Percentiles rank a stretch among this genome's conserved stretches.
Conservation (phyloP, 345 rosid species). For the Citrus medica region DNA sequence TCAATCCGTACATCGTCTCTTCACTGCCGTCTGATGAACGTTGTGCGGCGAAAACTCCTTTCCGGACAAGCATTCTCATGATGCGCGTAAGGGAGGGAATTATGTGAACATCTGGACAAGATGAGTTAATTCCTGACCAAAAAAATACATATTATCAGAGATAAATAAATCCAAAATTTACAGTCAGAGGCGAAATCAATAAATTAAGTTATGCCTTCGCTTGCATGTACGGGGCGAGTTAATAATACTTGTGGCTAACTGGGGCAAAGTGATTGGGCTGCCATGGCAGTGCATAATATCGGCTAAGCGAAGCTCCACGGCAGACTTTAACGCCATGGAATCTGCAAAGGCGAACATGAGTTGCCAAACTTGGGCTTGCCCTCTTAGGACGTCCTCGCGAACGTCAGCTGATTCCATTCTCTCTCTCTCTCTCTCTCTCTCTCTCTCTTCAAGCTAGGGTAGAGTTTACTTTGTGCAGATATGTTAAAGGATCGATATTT, state of each 20-base stretch:
- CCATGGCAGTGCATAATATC: too few species aligned
- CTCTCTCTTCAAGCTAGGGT: too few species aligned
- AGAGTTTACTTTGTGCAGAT: too few species aligned
- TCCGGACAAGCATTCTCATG: slow-evolving; percentile 38
- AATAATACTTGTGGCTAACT: slow-evolving; percentile 20
- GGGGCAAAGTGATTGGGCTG: too few species aligned
- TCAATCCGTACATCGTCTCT: slow-evolving; percentile 13
- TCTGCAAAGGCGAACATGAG: slow-evolving; percentile 28
- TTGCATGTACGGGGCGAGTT: slow-evolving; percentile 4
- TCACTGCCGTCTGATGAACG: background rate
- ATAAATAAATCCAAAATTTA: too few species aligned
- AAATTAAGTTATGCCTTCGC: too few species aligned
- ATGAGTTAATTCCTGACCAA: background rate
- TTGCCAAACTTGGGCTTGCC: slow-evolving; percentile 13
- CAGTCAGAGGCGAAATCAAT: too few species aligned
- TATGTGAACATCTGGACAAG: background rate
- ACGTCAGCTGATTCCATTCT: slow-evolving; percentile 3
- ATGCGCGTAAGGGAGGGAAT: slow-evolving; percentile 16
- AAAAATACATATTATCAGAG: background rate
- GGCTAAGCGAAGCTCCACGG: too few species aligned
- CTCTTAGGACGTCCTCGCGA: slow-evolving; percentile 15
- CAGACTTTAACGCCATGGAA: slow-evolving; percentile 31
- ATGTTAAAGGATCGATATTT: too few species aligned
- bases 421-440: background rate
- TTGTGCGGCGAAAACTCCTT: slow-evolving; percentile 26